Percentiles rank a stretch among this genome's conserved stretches.
Conservation (phyloP, 345 rosid genomes). For the Fremontodendron californicum region DNA sequence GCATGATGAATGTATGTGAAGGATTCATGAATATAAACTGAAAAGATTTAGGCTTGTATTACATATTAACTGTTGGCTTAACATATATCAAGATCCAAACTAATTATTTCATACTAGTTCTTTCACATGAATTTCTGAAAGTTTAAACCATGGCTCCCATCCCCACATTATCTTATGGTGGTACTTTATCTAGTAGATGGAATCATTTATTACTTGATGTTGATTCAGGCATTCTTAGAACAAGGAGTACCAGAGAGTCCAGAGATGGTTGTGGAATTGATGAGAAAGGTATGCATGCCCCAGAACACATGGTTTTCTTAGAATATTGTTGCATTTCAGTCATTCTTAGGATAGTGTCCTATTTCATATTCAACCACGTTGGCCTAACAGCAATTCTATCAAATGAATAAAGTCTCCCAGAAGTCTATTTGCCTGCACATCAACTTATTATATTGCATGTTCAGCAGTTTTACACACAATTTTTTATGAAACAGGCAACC, state of each 20-base stretch:
- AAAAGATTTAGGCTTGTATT: neutral
- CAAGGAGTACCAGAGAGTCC: slow-evolving; percentile 73
- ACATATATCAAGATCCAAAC: neutral
- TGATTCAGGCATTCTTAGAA: slow-evolving; percentile 64
- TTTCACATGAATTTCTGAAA: neutral
- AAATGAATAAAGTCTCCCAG: neutral
- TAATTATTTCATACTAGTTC: neutral
- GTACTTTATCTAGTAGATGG: neutral
- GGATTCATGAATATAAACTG: slow-evolving; percentile 2
- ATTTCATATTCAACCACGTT: neutral
- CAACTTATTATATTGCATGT: neutral
- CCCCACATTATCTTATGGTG: neutral
- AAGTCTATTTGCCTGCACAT: neutral
- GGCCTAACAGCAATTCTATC: neutral
- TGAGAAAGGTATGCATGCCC: slow-evolving; percentile 53
- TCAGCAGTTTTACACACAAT: neutral
- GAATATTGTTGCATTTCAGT: neutral
- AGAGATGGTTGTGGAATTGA: slow-evolving; percentile 50
- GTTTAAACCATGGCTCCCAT: neutral
- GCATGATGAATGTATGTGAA: slow-evolving; percentile 76
- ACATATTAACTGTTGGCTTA: neutral
- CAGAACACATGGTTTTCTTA: neutral
- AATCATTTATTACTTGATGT: neutral
- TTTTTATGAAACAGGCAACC: slow-evolving; percentile 45
- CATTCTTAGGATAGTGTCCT: neutral